phyloP scores from a whole-genome alignment of 306 rosid genomes.

The Rosa chinensis region DNA sequence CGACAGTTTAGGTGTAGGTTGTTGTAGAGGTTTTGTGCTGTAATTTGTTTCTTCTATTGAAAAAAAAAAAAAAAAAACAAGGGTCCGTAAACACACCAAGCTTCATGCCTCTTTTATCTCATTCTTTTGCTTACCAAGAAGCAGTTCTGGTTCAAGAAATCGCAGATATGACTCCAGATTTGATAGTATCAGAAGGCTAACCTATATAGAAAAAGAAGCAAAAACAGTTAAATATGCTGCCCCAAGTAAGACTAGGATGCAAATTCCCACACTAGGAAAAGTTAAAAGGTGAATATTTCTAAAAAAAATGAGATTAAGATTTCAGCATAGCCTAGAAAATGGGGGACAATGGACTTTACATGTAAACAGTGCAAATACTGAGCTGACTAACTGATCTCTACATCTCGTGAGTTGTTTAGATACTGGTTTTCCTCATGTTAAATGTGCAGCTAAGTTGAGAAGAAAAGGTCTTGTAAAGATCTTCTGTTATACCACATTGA shows the following conservation, averaged over 20 bases:
- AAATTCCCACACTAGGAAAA: conserved; percentile 9
- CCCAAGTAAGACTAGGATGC: not conserved
- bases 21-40: no score
- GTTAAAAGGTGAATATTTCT: not conserved
- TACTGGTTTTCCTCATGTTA: no score
- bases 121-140: conserved; percentile 69
- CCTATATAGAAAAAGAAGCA: conserved; percentile 42
- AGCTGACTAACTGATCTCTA: no score
- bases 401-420: no score
- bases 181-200: conserved; percentile 68
- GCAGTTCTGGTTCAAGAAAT: conserved; percentile 83
- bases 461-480: no score
- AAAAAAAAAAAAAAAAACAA: conserved; percentile 26
- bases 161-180: conserved; percentile 65
- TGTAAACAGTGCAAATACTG: no score
- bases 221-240: conserved; percentile 19
- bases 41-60: no score
- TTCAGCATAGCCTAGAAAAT: not conserved
- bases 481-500: no score
- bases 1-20: no score
- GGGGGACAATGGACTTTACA: not conserved
- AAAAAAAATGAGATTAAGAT: not conserved
- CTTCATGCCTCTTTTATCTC: conserved; percentile 78
- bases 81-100: conserved; percentile 83
- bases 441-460: no score